Conservation (phyloP, 225 moss, liverwort and hornwort species). For the Lunularia cruciata region DNA sequence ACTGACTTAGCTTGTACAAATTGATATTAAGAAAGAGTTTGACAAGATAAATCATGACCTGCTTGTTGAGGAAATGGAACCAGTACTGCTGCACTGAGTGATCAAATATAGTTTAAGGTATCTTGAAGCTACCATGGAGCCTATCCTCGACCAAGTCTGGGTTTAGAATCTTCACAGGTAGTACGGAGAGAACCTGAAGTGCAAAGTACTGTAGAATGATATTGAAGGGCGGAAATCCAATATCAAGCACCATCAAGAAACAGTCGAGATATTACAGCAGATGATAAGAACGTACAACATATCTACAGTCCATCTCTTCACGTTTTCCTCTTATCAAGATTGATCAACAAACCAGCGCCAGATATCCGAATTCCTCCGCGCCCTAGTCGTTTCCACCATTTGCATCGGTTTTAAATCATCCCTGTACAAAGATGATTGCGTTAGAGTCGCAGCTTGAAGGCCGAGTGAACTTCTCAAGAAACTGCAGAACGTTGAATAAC, state of each 20-base stretch:
- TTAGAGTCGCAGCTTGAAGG: background rate
- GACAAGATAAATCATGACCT: too few species aligned
- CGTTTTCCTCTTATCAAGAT: background rate
- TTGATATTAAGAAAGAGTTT: too few species aligned
- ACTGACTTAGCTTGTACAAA: too few species aligned
- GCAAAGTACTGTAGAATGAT: background rate
- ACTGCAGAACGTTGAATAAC: background rate
- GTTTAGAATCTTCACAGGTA: too few species aligned
- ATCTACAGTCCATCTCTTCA: background rate
- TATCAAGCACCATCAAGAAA: too few species aligned
- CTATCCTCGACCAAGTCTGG: too few species aligned
- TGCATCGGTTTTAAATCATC: conserved; percentile 2
- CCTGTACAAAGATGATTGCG: background rate
- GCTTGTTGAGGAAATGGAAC: too few species aligned
- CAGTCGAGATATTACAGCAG: too few species aligned
- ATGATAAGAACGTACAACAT: background rate
- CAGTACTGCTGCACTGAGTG: too few species aligned
- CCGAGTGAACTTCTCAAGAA: background rate
- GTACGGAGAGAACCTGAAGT: too few species aligned
- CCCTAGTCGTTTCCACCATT: conserved; percentile 16
- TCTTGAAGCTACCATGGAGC: too few species aligned
- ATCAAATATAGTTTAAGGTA: too few species aligned
- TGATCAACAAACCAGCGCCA: conserved; percentile 16
- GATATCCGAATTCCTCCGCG: conserved; percentile 9
- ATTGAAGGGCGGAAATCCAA: background rate